These are phyloP conservation scores for Arthrobotrys entomopaga DNA, from an alignment of 2,329 filamentous ascomycete species.

Conservation along the genomic window DNA sequence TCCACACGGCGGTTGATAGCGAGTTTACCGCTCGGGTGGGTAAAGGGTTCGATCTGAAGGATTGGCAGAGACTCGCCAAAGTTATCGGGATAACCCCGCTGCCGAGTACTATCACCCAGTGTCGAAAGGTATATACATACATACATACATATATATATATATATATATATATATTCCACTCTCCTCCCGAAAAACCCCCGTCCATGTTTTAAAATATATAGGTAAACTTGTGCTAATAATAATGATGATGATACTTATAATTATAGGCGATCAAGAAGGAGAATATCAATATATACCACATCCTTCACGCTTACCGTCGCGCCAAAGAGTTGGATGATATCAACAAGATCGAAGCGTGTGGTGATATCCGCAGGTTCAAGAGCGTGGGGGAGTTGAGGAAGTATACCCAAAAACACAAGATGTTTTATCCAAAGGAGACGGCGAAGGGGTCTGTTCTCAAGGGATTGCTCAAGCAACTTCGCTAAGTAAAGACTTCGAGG, in stretches of 20 bases:
- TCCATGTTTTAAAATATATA: neutral
- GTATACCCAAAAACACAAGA: slow-evolving; percentile 30
- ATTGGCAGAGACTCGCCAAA: slow-evolving; percentile 48
- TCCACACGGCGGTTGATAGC: slow-evolving; percentile 33
- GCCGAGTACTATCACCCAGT: slow-evolving; percentile 39
- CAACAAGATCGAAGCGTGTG: slow-evolving; percentile 22
- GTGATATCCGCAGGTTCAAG: slow-evolving; percentile 35
- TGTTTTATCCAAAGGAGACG: slow-evolving; percentile 28
- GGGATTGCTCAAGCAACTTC: slow-evolving; percentile 38
- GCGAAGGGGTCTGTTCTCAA: slow-evolving; percentile 47
- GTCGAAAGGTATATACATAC: slow-evolving; percentile 39
- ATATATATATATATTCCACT: too few species aligned
- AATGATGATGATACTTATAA: neutral
- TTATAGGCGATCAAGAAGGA: slow-evolving; percentile 42
- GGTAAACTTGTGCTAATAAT: neutral
- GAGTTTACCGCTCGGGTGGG: slow-evolving; percentile 43
- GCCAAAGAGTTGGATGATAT: slow-evolving; percentile 20
- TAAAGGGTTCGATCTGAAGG: slow-evolving; percentile 9
- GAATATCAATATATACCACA: slow-evolving; percentile 49
- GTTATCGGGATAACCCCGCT: slow-evolving; percentile 43
- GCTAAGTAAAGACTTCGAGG: too few species aligned
- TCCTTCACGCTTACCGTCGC: slow-evolving; percentile 42
- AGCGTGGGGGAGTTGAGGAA: slow-evolving; percentile 20
- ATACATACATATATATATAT: too few species aligned
- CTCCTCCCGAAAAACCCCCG: neutral